Evolutionary conservation across 768 basidiomycete species (phyloP), one percentile per base, ranked within the genome.

Genomic region (Wakefieldia striispora): DNA sequence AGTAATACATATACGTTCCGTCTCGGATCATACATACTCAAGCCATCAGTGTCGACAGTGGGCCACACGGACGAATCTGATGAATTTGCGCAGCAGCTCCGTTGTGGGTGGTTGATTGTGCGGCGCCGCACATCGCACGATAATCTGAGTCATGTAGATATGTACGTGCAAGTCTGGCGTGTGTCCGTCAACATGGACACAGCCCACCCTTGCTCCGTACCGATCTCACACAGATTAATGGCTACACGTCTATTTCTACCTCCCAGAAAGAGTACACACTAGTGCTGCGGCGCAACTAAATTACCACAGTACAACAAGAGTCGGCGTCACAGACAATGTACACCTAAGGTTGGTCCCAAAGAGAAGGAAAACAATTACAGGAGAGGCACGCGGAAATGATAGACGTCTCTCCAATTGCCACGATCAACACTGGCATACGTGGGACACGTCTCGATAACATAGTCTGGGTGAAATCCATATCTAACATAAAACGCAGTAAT

Each of bases 391-490:
- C 33, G 21, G 17, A 49, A 54, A 59, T n/a, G 60, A 52, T 24
- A 45, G 43, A 53, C 43, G 39, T 49, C 44, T 43, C 49, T 47
- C 45, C 44, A 8, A 27, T 43, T 20, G 35, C 42, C 54, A 44
- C 26, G 33, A 43, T 43, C 23, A 40, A 19, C 24, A n/a, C n/a
- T n/a, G n/a, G n/a, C n/a, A 38, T 38, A 40, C 20, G 35, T 55
- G 56, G 40, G 46, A 50, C 23, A 53, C 19, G 35, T 48, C 45
- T 54, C 51, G 34, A 51, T 40, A 49, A 44, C 46, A 53, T 50
- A 54, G 63, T 62, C 57, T 60, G 56, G 35, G 40, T 48, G n/a
- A 43, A 51, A 55, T 51, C 50, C 60, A 55, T 60, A 51, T 59
- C 52, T 62, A 65, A 41, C 40, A n/a, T 51, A 51, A 40, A 35